A percentile compares a stretch with the other conserved stretches of the same genome.
phyloP scores from a whole-genome alignment of 768 basidiomycete genomes.

The Boletus fagicola region DNA sequence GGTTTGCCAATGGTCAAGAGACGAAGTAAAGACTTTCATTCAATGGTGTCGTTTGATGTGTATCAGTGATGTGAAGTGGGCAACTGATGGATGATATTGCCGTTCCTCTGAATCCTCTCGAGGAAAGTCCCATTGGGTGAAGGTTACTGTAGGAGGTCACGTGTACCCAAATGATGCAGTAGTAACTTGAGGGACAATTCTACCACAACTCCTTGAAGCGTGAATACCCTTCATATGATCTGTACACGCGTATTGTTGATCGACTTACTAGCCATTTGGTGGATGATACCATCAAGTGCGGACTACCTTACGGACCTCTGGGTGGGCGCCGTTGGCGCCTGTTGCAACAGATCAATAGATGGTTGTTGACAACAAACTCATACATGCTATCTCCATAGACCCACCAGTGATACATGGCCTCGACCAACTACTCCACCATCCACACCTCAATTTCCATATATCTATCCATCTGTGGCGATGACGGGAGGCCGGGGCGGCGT shows the following conservation, averaged over 20 bases:
- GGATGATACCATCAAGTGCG: not conserved
- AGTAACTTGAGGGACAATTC: not conserved
- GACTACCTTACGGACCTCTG: not conserved
- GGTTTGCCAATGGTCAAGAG: not conserved
- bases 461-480: not conserved
- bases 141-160: not conserved
- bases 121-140: not conserved
- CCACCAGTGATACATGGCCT: not conserved
- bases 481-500: not conserved
- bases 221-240: not conserved
- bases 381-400: not conserved
- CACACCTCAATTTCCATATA: not conserved
- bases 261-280: not conserved
- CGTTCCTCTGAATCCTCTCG: not conserved
- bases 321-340: not conserved
- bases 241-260: not conserved
- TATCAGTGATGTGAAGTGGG: conserved; percentile 1
- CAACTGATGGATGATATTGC: not conserved
- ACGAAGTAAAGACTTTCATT: not conserved
- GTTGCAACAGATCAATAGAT: not conserved
- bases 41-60: conserved; percentile 1
- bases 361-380: not conserved
- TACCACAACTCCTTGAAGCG: not conserved
- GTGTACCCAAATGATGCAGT: not conserved
- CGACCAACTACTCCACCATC: not conserved